Evolutionary conservation across 129 eudicot genomes (phyloP), one percentile per base, ranked within the genome.

Genomic region (Lactuca sativa): DNA sequence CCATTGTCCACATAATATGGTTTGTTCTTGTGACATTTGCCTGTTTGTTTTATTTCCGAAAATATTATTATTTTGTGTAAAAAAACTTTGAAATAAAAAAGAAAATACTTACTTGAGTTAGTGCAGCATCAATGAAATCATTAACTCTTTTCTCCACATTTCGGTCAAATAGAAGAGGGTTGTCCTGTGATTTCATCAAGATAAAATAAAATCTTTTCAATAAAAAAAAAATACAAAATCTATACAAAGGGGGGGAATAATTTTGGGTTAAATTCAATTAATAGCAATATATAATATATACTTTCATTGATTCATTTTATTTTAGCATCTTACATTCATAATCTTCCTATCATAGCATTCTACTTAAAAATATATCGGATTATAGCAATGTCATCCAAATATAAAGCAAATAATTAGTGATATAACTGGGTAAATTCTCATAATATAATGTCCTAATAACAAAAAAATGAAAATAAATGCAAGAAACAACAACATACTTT

Each of bases 1-100:
- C 98, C 98, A 92, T 92, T 9, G 96, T 92, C 98, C 98, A 92
- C 98, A 92, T 92, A 36, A 92, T 74, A 78, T 92, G 98, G 81
- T 92, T 89, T 43, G 95, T 84, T 58, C 84, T 74, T 2, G 98
- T 89, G 55, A 92, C 88, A 56, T 92, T 92, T 67, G 91, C 98
- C 96, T 92, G 77, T 31, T 43, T 17, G 37, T 53, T 12, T 34
- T 33, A 59, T 32, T 14, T 57, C 18, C 10, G 9, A 21, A 14
- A 56, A n/a, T 32, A 60, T 59, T 37, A 43, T 64, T 52, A 60
- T 37, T 7, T 33, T 13, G 14, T 64, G 38, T 11, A 17, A 17
- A 60, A 7, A 14, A 15, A 48, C 21, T 61, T 47, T 57, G 25
- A 62, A 78, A 48, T 38, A 59, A 21, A 38, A 68, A 72, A 57